Conservation (phyloP, 306 rosid genomes). For the Cicer pinnatifidum region DNA sequence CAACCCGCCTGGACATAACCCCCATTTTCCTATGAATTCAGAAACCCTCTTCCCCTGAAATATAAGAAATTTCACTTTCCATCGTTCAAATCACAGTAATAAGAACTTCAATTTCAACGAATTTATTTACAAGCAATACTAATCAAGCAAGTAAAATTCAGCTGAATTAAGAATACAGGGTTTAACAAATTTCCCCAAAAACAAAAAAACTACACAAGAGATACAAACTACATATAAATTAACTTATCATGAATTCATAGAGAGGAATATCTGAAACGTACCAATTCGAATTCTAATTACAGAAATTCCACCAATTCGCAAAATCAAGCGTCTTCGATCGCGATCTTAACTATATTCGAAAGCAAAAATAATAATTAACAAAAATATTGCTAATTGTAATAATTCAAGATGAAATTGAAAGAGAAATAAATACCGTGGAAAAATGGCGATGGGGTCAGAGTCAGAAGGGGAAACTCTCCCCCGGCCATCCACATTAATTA, state of each 20-base stretch:
- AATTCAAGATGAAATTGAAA: constrained; percentile 12
- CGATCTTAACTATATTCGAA: constrained; percentile 52
- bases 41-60: constrained; percentile 52
- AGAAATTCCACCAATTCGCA: constrained; percentile 16
- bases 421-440: constrained; percentile 41
- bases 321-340: constrained; percentile 47
- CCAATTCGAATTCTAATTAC: constrained; percentile 38
- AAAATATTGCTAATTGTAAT: not conserved
- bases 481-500: constrained; percentile 25
- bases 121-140: constrained; percentile 23
- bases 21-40: constrained; percentile 68
- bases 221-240: constrained; percentile 5
- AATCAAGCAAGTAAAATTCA: constrained; percentile 41
- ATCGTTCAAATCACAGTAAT: constrained; percentile 19
- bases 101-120: constrained; percentile 36
- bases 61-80: constrained; percentile 34
- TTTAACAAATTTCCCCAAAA: constrained; percentile 30
- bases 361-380: not conserved
- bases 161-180: constrained; percentile 36
- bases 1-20: constrained; percentile 99
- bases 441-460: constrained; percentile 53
- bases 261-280: constrained; percentile 31
- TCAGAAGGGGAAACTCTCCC: constrained; percentile 47
- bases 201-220: constrained; percentile 22
- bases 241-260: constrained; percentile 21